Conservation (phyloP, 139 green algal genomes). For the Ettlia oleoabundans region DNA sequence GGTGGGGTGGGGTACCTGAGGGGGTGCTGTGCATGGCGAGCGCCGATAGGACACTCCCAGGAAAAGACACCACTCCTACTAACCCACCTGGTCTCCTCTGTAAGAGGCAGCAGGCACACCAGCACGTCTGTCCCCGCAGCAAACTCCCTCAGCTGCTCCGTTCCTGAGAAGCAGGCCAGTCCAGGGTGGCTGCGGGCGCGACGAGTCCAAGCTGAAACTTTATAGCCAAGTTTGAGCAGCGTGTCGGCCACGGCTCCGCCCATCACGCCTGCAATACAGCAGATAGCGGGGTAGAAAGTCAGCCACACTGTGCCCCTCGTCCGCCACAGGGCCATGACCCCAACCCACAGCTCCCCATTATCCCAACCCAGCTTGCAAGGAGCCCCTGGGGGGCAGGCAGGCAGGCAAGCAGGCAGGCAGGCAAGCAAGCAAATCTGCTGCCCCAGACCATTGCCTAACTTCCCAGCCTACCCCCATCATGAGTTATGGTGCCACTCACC, state of each 20-base stretch:
- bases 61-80: no score
- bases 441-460: no score
- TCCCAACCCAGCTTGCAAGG: no score
- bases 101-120: slow-evolving; percentile 70
- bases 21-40: not conserved
- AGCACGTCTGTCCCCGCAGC: slow-evolving; percentile 52
- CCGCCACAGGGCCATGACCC: no score
- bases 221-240: slow-evolving; percentile 55
- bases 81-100: slow-evolving; percentile 43
- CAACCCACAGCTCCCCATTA: no score
- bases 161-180: slow-evolving; percentile 38
- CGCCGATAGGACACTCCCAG: not conserved
- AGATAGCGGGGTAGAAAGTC: not conserved
- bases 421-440: no score
- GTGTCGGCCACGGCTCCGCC: slow-evolving; percentile 40
- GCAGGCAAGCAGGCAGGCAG: no score
- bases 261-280: slow-evolving; percentile 51
- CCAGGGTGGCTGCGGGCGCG: not conserved
- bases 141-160: slow-evolving; percentile 47
- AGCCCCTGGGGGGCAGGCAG: no score
- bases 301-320: no score
- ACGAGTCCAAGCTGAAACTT: slow-evolving; percentile 60
- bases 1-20: no score
- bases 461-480: no score
- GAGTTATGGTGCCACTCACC: no score